Evolutionary conservation across 2,329 filamentous ascomycete species (phyloP), one percentile per base, ranked within the genome.

Genomic region (Ophiostoma montium): DNA sequence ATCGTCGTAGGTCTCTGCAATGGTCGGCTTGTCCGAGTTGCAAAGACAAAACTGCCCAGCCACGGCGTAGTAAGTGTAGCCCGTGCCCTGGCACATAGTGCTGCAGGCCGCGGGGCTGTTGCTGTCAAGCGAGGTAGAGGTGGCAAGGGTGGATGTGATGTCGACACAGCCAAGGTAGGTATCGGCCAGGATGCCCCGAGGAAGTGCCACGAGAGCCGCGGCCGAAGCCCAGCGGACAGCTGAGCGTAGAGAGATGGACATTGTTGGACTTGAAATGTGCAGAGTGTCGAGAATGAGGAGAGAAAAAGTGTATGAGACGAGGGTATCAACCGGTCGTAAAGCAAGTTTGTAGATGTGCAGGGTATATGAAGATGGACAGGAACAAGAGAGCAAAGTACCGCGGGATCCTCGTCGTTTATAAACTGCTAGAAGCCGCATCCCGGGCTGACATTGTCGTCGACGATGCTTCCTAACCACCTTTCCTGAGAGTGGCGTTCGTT

Each of bases 41-140:
- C 55, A 56, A 4, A 32, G 38, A 31, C 55, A 56, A 49, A 56
- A 56, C 53, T 54, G 55, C 39, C 52, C 39, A 5, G 48, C 13
- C 11, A 56, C 44, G 18, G 35, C 55, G 19, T 55, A 55, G 52
- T 54, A 56, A 5, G 38, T 21, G 46, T 55, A 54, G 50, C 53
- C 52, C 11, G n/a, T 23, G 21, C 3, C 23, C 13, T 43, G 16
- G 47, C 55, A 56, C 16, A 48, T 21, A 3, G 35, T 44, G 19
- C 39, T 38, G 35, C 55, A 56, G 15, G 47, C 11, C 27, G 47
- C 38, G 3, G 53, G 53, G 35, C 53, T 50, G 49, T 56, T 56
- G 35, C 42, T 36, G 27, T 7, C 35, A 3, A 48, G n/a, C 23
- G 54, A 47, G 3, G 43, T 27, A 27, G 44, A 39, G 8, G 49